Evolutionary conservation across 805 yeast species (phyloP), one percentile per base, ranked within the genome.

Genomic region (Maudiozyma barnettii): DNA sequence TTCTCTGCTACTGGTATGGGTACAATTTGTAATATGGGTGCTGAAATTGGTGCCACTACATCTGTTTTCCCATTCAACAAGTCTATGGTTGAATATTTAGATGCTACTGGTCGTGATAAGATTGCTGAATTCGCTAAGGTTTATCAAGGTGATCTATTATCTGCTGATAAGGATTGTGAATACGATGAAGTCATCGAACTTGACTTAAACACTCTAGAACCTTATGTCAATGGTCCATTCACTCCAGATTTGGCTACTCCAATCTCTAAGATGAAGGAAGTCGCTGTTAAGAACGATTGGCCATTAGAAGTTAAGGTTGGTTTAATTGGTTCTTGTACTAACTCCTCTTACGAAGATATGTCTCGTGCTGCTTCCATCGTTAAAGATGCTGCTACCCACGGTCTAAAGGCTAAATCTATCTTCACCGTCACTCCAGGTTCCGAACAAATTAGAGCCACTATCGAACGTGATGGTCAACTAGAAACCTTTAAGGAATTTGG

Each of bases 21-120:
- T 67, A 90, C 98, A 60, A 90, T 90, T 73, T 90, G 98, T 79
- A 90, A 90, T 72, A 90, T 90, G 98, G 98, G 98, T 77, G 98
- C 98, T 57, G 98, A 90, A 74, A 89, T 90, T 59, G 98, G 98
- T 74, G 97, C 97, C 51, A 90, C 98, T 53, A 90, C 98, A 49
- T 90, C 97, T 43, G 87, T 86, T 51, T 90, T 90, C 95, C 98
- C 98, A 68, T 89, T 77, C 86, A 89, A 87, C 76, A 78, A 81
- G 64, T 83, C 91, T 55, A 90, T 86, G 86, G 79, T 73, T 67
- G 84, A 83, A 56, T 91, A 90, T 75, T 78, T 91, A 68, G 70
- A 77, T 53, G 93, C 95, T 48, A 91, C 98, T 50, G 81, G 80
- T 58, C 85, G 98, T 75, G 76, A 78, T 48, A 78, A 84, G 61